Evolutionary conservation across 208 protist species (phyloP), one percentile per base, ranked within the genome.

Genomic region (Leptomonas pyrrhocoris): DNA sequence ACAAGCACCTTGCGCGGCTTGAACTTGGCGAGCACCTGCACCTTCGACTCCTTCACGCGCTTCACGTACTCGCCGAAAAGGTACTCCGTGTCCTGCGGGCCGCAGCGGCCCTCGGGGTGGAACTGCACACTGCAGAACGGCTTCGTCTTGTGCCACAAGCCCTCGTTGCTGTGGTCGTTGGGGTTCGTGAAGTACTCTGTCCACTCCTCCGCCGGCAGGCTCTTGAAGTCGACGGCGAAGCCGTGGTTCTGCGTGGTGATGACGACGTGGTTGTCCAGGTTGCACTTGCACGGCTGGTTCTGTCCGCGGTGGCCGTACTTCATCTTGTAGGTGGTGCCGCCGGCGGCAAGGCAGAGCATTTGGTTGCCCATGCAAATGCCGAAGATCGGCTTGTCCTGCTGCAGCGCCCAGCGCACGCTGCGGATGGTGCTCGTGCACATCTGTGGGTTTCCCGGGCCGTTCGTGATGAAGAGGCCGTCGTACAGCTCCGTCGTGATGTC

Each of bases 311-410:
- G 99, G 68, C 98, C 98, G 82, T 98, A 99, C 77, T 98, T 98
- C 91, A 99, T 94, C 88, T 99, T 99, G 82, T 97, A 98, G 18
- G 97, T 98, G n/a, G 77, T 85, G 21, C 86, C 89, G 42, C 92
- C 91, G 5, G 97, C 94, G 0, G 98, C 97, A 40, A 98, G 84
- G 36, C 88, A 93, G 15, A 99, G 79, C 67, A 99, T 93, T 80
- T 99, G 98, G 85, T 99, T 99, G 46, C 98, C 98, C 74, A 99
- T 98, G 86, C 98, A 99, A 72, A 99, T 99, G 66, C 98, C 98
- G 57, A 99, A 99, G 54, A 99, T 96, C 48, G 98, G 97, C 79
- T 96, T 98, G 30, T 86, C 79, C 79, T 89, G 83, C 60, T 86
- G 81, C 18, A 94, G 73, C 7, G 90, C 91, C 75, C 96, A 97